These are phyloP conservation scores for Huntiella moniliformis DNA, from an alignment of 2,329 filamentous ascomycete species.

Conservation along the genomic window DNA sequence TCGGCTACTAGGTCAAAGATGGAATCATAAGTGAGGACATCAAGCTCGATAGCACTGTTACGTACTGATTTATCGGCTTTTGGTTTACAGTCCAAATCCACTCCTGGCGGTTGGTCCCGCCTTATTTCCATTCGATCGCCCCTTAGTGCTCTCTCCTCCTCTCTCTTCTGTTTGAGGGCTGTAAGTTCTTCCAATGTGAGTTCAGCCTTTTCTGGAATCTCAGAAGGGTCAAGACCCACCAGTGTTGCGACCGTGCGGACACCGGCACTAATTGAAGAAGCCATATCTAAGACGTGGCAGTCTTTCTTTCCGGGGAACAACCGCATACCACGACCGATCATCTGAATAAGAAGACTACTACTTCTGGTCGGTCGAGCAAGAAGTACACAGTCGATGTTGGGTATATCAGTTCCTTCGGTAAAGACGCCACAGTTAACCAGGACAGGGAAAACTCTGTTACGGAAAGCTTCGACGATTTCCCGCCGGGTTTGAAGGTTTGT, in stretches of 20 bases:
- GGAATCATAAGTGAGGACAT: conserved; percentile 78
- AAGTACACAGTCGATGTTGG: conserved; percentile 86
- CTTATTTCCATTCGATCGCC: not conserved
- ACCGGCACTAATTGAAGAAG: conserved; percentile 64
- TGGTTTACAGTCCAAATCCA: not conserved
- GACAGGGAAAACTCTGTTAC: conserved; percentile 52
- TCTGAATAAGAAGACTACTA: conserved; percentile 84
- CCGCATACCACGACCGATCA: conserved; percentile 91
- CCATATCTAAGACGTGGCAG: conserved; percentile 94
- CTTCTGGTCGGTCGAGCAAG: conserved; percentile 78
- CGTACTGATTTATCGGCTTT: not conserved
- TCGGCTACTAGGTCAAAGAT: conserved; percentile 83
- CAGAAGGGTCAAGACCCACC: conserved; percentile 74
- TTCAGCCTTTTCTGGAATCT: conserved; percentile 51
- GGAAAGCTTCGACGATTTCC: conserved; percentile 58
- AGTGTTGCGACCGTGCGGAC: conserved; percentile 82
- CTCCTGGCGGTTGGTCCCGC: not conserved
- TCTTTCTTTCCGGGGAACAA: conserved; percentile 62
- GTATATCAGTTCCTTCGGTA: conserved; percentile 93
- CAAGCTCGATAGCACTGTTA: conserved; percentile 26
- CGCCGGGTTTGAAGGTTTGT: conserved; percentile 52
- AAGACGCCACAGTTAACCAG: conserved; percentile 91
- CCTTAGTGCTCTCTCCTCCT: conserved; percentile 18
- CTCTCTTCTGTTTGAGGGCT: conserved; percentile 26
- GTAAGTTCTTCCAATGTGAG: conserved; percentile 22